Percentiles rank a stretch among this genome's conserved stretches.
phyloP scores from a whole-genome alignment of 2,329 filamentous ascomycete species.

The Pezicula carpinea region DNA sequence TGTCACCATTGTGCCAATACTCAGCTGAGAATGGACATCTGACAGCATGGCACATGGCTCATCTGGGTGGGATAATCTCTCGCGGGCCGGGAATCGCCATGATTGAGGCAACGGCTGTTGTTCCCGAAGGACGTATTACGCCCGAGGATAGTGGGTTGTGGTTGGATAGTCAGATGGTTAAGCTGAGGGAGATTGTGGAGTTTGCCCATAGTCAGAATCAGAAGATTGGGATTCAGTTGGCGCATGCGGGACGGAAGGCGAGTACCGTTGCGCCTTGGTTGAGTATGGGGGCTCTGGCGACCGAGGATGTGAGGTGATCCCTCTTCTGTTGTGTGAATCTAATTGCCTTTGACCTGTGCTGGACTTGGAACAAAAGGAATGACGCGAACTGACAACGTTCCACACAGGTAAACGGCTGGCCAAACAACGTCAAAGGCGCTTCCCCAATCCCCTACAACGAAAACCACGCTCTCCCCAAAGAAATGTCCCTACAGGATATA shows the following conservation, averaged over 20 bases:
- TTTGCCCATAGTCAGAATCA: conserved; percentile 77
- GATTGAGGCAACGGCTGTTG: conserved; percentile 74
- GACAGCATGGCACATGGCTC: conserved; percentile 77
- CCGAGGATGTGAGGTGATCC: conserved; percentile 32
- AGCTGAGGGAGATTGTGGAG: conserved; percentile 63
- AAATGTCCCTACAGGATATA: conserved; percentile 66
- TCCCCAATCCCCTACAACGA: conserved; percentile 55
- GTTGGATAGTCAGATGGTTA: conserved; percentile 74
- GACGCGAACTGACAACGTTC: not conserved
- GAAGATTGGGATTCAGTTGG: conserved; percentile 75
- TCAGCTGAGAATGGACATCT: conserved; percentile 65
- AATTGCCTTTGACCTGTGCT: too few relatives aligned
- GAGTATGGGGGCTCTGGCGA: conserved; percentile 45
- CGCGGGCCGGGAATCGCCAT: conserved; percentile 71
- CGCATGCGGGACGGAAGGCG: conserved; percentile 71
- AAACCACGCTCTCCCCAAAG: conserved; percentile 57
- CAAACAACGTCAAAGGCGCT: conserved; percentile 47
- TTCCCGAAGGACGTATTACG: conserved; percentile 74
- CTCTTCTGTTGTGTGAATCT: not conserved
- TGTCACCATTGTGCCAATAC: conserved; percentile 64
- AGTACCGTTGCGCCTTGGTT: conserved; percentile 62
- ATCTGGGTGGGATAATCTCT: conserved; percentile 73
- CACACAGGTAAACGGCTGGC: conserved; percentile 51
- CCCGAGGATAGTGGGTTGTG: conserved; percentile 77
- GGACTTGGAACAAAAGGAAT: too few relatives aligned